Conservation (phyloP, 805 yeast species). For the Zygosaccharomyces pseudorouxii region DNA sequence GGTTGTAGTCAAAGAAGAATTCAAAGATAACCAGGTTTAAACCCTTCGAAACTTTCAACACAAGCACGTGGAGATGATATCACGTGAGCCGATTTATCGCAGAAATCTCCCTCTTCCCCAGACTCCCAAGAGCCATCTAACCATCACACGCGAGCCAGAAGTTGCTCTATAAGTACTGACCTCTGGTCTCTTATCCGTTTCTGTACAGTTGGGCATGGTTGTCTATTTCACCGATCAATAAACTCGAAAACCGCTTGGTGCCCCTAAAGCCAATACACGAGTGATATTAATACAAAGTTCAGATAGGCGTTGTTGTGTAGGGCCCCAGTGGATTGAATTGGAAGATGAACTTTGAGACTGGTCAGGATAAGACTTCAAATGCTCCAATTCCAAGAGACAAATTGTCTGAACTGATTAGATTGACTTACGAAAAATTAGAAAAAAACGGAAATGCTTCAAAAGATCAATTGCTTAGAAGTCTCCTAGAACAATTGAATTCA, state of each 20-base stretch:
- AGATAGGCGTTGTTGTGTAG: too few species aligned
- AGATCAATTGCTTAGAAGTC: conserved; percentile 29
- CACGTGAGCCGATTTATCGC: not conserved
- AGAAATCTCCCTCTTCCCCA: too few species aligned
- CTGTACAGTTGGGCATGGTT: too few species aligned
- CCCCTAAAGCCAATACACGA: too few species aligned
- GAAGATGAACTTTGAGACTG: conserved; percentile 13
- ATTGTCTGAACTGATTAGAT: conserved; percentile 18
- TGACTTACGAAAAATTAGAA: conserved; percentile 6
- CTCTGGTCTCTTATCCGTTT: too few species aligned
- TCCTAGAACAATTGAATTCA: conserved; percentile 37
- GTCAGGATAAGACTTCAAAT: conserved; percentile 18
- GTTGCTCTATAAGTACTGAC: too few species aligned
- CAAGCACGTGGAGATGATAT: not conserved
- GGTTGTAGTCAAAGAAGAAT: not conserved
- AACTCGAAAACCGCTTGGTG: too few species aligned
- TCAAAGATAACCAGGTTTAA: not conserved
- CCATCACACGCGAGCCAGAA: too few species aligned
- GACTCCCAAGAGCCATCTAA: too few species aligned
- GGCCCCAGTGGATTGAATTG: not conserved
- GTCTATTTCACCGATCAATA: too few species aligned
- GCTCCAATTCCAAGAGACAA: conserved; percentile 21
- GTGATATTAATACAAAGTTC: too few species aligned
- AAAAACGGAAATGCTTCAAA: conserved; percentile 8
- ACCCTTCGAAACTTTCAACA: not conserved